Conservation (phyloP, 2,329 filamentous ascomycete genomes). For the Fusarium kyushuense region DNA sequence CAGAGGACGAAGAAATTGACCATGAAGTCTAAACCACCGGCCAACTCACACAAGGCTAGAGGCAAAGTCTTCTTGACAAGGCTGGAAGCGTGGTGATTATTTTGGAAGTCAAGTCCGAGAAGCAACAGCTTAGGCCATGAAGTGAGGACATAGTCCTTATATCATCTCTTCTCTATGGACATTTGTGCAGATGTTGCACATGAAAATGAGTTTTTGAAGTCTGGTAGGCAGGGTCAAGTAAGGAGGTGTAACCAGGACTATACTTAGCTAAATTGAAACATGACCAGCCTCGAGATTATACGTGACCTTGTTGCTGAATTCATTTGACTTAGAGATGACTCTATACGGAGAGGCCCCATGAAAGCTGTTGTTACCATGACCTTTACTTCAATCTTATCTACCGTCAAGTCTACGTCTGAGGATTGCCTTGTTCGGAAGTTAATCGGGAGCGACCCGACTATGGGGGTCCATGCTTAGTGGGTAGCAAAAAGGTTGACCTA, state of each 20-base stretch:
- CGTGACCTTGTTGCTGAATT: background rate
- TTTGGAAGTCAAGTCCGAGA: background rate
- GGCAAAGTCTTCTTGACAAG: background rate
- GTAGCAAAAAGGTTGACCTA: too few species aligned
- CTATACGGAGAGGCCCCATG: background rate
- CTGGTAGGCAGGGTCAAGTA: background rate
- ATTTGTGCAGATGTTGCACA: conserved; percentile 3
- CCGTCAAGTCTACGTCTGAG: background rate
- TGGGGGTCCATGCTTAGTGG: conserved; percentile 12
- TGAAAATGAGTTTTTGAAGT: conserved; percentile 19
- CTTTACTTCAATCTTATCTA: background rate
- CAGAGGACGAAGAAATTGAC: conserved; percentile 4
- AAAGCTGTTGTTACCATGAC: background rate
- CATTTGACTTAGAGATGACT: background rate
- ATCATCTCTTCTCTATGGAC: background rate
- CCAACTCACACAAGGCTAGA: background rate
- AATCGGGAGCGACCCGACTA: conserved; percentile 25
- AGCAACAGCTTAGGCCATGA: background rate
- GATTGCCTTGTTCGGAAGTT: conserved; percentile 18
- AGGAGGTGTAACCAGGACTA: background rate
- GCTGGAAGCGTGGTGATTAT: background rate
- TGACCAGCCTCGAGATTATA: background rate
- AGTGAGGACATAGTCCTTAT: background rate
- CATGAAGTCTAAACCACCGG: background rate
- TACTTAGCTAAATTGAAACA: conserved; percentile 3